Evolutionary conservation across 2,329 filamentous ascomycete species (phyloP).

Genomic region (Alternaria alternata): DNA sequence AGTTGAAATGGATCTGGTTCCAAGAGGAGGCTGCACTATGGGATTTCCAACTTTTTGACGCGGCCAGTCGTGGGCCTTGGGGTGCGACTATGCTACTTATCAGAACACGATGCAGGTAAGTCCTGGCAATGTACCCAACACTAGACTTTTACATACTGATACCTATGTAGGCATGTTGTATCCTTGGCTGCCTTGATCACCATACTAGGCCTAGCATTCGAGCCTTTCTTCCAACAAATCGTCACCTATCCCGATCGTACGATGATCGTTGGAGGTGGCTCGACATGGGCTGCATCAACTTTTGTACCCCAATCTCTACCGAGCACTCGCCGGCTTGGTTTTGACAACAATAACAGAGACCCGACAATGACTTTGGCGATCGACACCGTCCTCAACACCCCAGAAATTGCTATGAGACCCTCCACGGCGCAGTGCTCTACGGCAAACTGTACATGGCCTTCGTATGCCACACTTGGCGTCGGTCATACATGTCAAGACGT

Average conservation of each 20-base stretch:
- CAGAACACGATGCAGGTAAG: slow-evolving; percentile 23
- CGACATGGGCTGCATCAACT: slow-evolving; percentile 1
- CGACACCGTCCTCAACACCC: slow-evolving; percentile 1
- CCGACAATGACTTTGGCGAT: not conserved
- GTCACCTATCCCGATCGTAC: slow-evolving; percentile 16
- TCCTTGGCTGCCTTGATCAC: slow-evolving; percentile 23
- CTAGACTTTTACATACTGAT: not conserved
- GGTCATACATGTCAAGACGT: slow-evolving; percentile 28
- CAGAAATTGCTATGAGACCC: not conserved
- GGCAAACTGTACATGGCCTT: slow-evolving; percentile 25
- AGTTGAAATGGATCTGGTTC: slow-evolving; percentile 38
- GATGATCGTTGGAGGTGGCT: not conserved
- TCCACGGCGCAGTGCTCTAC: slow-evolving; percentile 19
- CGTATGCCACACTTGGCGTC: slow-evolving; percentile 25
- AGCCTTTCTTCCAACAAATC: slow-evolving; percentile 32
- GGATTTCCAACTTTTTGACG: slow-evolving; percentile 26
- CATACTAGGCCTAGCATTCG: slow-evolving; percentile 25
- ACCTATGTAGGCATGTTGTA: slow-evolving; percentile 8
- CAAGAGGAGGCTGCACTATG: slow-evolving; percentile 15
- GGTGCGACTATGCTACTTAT: slow-evolving; percentile 28
- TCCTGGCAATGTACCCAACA: not conserved
- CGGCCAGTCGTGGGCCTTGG: slow-evolving; percentile 29
- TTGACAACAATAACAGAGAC: not conserved
- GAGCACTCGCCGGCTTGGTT: too few relatives aligned
- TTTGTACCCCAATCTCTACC: not conserved